Conservation (phyloP, 1,284 basidiomycete species). For the Pyrrhoderma noxium region DNA sequence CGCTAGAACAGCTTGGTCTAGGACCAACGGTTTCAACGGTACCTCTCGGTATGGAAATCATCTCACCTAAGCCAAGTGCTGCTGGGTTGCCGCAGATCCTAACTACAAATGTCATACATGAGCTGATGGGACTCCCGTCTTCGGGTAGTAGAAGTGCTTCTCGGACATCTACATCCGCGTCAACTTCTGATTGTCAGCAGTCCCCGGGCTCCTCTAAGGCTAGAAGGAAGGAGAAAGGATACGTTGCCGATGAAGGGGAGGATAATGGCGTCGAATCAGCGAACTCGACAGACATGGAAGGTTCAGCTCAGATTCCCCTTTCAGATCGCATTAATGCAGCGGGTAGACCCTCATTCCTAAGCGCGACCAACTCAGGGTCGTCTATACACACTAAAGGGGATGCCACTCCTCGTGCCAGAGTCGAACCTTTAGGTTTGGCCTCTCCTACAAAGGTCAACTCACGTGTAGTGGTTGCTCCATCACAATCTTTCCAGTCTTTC, state of each 20-base stretch:
- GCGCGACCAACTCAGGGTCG: not conserved
- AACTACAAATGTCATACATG: slow-evolving; percentile 16
- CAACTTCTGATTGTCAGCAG: slow-evolving; percentile 3
- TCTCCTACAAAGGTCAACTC: not conserved
- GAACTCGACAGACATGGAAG: slow-evolving; percentile 4
- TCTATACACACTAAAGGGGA: slow-evolving; percentile 13
- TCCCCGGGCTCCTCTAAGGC: slow-evolving; percentile 14
- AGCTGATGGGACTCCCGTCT: slow-evolving; percentile 16
- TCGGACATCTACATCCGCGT: slow-evolving; percentile 13
- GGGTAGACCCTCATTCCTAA: slow-evolving; percentile 8
- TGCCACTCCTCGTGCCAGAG: slow-evolving; percentile 14
- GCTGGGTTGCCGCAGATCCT: slow-evolving; percentile 17
- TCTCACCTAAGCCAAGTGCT: slow-evolving; percentile 16
- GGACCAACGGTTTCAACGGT: slow-evolving; percentile 6
- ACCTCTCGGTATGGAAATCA: slow-evolving; percentile 15
- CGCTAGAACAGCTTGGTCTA: slow-evolving; percentile 4
- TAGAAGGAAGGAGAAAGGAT: slow-evolving; percentile 13
- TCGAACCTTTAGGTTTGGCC: slow-evolving; percentile 1
- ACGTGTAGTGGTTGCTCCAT: slow-evolving; percentile 5
- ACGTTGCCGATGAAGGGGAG: slow-evolving; percentile 15
- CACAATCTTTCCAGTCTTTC: slow-evolving; percentile 3
- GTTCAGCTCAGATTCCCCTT: not conserved
- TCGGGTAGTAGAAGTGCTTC: slow-evolving; percentile 14
- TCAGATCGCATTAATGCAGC: slow-evolving; percentile 3
- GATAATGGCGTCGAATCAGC: slow-evolving; percentile 13